phyloP scores from a whole-genome alignment of 2,329 filamentous ascomycete genomes.

The Teratosphaeria viscida region DNA sequence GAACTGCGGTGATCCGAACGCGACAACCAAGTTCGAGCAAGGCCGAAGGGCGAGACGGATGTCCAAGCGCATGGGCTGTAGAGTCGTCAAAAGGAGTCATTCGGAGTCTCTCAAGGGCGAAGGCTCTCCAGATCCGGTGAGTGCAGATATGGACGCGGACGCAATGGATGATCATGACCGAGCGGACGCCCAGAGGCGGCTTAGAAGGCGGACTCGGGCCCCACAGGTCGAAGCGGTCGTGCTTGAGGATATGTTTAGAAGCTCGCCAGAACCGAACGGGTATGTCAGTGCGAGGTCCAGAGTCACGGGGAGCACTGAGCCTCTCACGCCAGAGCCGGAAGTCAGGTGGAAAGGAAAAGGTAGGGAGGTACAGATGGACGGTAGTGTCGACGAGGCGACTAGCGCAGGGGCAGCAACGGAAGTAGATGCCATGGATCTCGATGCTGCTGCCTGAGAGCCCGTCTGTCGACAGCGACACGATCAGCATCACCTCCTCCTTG shows the following conservation, averaged over 20 bases:
- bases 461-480: background rate
- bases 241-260: slow-evolving; percentile 1
- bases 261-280: background rate
- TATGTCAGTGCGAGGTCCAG: background rate
- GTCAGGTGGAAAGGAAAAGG: background rate
- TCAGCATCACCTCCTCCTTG: background rate
- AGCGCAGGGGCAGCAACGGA: background rate
- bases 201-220: slow-evolving; percentile 32
- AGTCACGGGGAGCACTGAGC: background rate
- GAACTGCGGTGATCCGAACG: slow-evolving; percentile 14
- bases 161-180: slow-evolving; percentile 30
- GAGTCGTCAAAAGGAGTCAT: slow-evolving; percentile 36
- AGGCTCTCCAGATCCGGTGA: slow-evolving; percentile 8
- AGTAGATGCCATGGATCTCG: background rate
- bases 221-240: slow-evolving; percentile 22
- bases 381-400: background rate
- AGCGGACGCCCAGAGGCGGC: slow-evolving; percentile 29
- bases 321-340: background rate
- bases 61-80: slow-evolving; percentile 28
- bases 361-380: background rate
- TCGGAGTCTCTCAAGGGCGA: slow-evolving; percentile 37
- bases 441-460: background rate
- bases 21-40: slow-evolving; percentile 16
- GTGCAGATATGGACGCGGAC: slow-evolving; percentile 30
- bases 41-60: slow-evolving; percentile 26